phyloP scores from a whole-genome alignment of 768 basidiomycete genomes.

The Leccinum barrowsii region DNA sequence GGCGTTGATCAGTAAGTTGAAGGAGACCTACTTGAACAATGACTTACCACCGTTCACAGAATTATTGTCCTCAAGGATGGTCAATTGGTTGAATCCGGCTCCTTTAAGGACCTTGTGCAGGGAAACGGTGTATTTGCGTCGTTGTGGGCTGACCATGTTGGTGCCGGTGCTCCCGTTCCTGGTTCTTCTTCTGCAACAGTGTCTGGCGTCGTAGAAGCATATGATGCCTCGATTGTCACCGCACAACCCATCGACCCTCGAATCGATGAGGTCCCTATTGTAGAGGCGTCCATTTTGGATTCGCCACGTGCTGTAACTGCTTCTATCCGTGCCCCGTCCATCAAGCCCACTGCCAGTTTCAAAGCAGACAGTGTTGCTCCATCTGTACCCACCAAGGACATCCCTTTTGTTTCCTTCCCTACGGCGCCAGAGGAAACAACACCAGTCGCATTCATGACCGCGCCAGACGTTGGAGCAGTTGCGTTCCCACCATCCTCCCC shows the following conservation, averaged over 20 bases:
- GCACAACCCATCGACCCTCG: constrained; percentile 12
- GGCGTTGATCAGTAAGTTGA: constrained; percentile 54
- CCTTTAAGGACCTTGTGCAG: constrained; percentile 72
- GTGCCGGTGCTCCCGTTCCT: constrained; percentile 45
- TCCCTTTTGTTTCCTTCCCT: constrained; percentile 33
- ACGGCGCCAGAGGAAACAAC: constrained; percentile 19
- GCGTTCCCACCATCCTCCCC: constrained; percentile 36
- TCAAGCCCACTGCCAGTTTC: constrained; percentile 19
- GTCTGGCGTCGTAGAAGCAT: constrained; percentile 25
- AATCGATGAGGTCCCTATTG: constrained; percentile 24
- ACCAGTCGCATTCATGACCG: constrained; percentile 6
- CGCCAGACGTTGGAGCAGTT: constrained; percentile 22
- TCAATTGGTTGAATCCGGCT: constrained; percentile 78
- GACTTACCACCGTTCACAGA: constrained; percentile 35
- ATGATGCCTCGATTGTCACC: constrained; percentile 23
- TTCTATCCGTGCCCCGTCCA: too few species aligned
- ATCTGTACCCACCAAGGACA: constrained; percentile 28
- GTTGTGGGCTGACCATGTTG: constrained; percentile 88
- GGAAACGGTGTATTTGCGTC: constrained; percentile 70
- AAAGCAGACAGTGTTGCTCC: constrained; percentile 24
- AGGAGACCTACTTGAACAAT: not conserved
- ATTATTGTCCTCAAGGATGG: constrained; percentile 93
- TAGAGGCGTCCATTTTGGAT: too few species aligned
- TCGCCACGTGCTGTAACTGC: too few species aligned
- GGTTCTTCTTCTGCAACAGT: constrained; percentile 25